Percentiles rank a stretch among this genome's conserved stretches.
Evolutionary conservation across 139 green algal genomes (phyloP).

Genomic region (Ettlia oleoabundans): DNA sequence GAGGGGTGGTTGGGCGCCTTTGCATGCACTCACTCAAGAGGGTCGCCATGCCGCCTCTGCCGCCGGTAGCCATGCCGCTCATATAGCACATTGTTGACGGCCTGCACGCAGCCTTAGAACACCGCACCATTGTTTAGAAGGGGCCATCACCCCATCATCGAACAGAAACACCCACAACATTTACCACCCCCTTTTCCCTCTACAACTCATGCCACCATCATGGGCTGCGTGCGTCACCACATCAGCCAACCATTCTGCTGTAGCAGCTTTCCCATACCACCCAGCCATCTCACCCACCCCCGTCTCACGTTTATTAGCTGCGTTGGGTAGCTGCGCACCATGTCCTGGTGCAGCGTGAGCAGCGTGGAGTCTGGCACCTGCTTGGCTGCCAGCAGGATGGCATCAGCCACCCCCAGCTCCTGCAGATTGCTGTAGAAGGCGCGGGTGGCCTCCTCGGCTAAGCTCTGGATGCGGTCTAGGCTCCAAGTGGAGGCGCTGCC

Average conservation of each 20-base stretch:
- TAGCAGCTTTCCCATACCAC: too few species aligned
- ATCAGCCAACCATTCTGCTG: too few species aligned
- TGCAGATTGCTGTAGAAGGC: not conserved
- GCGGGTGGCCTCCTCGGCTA: not conserved
- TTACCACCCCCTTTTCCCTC: too few species aligned
- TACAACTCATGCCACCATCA: too few species aligned
- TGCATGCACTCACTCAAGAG: too few species aligned
- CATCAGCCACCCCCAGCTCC: slow-evolving; percentile 10
- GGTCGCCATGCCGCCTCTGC: slow-evolving; percentile 12
- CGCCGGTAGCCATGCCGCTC: slow-evolving; percentile 29
- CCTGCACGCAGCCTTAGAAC: slow-evolving; percentile 6
- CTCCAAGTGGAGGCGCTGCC: slow-evolving; percentile 26
- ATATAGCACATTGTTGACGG: slow-evolving; percentile 19
- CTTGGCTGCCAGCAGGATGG: not conserved
- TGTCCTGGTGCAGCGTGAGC: slow-evolving; percentile 4
- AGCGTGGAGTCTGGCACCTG: slow-evolving; percentile 2
- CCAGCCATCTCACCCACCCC: not conserved
- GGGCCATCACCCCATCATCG: too few species aligned
- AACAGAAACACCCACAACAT: too few species aligned
- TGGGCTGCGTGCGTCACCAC: too few species aligned
- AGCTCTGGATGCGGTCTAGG: not conserved
- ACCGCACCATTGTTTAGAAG: too few species aligned
- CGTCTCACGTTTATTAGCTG: slow-evolving; percentile 12
- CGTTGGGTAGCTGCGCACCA: slow-evolving; percentile 13
- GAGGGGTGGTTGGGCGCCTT: too few species aligned